phyloP scores from a whole-genome alignment of 169 alveolate species.

The Plasmodium reichenowi region DNA sequence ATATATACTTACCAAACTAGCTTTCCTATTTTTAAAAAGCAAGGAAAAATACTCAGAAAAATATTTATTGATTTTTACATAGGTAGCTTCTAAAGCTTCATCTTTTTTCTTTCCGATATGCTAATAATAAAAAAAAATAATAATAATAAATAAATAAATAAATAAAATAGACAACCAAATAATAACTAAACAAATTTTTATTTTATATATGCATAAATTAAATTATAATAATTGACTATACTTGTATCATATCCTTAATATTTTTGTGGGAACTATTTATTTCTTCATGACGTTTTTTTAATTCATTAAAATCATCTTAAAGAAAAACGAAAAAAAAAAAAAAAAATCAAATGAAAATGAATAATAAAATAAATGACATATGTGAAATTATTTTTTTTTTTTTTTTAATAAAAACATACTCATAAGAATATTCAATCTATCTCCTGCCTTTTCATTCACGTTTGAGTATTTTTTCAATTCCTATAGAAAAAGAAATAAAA shows the following conservation, averaged over 20 bases:
- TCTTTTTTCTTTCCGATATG: constrained; percentile 76
- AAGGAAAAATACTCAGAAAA: constrained; percentile 71
- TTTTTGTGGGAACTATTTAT: constrained; percentile 43
- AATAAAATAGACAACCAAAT: constrained; percentile 3
- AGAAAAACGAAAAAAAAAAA: constrained; percentile 8
- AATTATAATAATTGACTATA: neutral
- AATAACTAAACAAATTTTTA: neutral
- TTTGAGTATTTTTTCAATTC: constrained; percentile 63
- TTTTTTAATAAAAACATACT: constrained; percentile 23
- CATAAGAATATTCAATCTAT: constrained; percentile 60
- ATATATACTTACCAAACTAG: constrained; percentile 37
- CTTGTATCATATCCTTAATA: constrained; percentile 76
- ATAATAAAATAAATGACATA: neutral
- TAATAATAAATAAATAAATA: constrained; percentile 3
- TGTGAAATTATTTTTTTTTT: neutral
- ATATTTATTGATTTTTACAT: constrained; percentile 67
- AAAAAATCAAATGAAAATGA: neutral
- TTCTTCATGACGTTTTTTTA: constrained; percentile 68
- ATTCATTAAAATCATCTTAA: constrained; percentile 68
- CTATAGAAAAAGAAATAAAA: constrained; percentile 9
- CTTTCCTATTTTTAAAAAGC: constrained; percentile 74
- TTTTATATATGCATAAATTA: too few species aligned
- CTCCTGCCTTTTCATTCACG: constrained; percentile 76
- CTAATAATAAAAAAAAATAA: constrained; percentile 20
- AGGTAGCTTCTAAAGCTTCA: constrained; percentile 76